phyloP scores from a whole-genome alignment of 2,329 filamentous ascomycete species.

The Penicillium digitatum region DNA sequence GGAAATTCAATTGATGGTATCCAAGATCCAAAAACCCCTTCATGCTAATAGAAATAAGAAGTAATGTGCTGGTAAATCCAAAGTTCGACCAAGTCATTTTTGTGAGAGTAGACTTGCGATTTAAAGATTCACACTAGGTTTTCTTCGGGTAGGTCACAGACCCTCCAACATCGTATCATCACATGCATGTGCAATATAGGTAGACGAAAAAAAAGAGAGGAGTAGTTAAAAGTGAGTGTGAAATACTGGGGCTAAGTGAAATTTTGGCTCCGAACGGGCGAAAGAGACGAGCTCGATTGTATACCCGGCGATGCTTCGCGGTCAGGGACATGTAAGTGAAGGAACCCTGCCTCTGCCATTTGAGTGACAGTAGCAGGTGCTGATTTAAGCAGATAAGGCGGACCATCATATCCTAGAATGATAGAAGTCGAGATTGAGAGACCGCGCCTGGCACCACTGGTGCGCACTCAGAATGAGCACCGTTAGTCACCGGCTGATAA shows the following conservation, averaged over 20 bases:
- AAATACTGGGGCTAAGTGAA: slow-evolving; percentile 12
- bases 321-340: slow-evolving; percentile 13
- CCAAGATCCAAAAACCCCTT: slow-evolving; percentile 15
- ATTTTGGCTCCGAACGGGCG: slow-evolving; percentile 14
- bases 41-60: slow-evolving; percentile 17
- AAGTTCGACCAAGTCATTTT: slow-evolving; percentile 12
- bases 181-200: slow-evolving; percentile 16
- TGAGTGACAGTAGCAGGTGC: slow-evolving; percentile 30
- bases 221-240: slow-evolving; percentile 5
- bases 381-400: slow-evolving; percentile 28
- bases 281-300: slow-evolving; percentile 17
- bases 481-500: slow-evolving; percentile 25
- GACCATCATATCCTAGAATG: slow-evolving; percentile 29
- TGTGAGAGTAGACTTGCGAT: slow-evolving; percentile 11
- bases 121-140: slow-evolving; percentile 1
- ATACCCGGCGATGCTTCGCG: slow-evolving; percentile 30
- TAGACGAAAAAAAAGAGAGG: slow-evolving; percentile 13
- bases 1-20: slow-evolving; percentile 23
- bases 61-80: slow-evolving; percentile 5
- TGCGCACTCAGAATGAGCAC: slow-evolving; percentile 34
- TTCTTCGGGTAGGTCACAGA: background rate
- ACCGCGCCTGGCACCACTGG: slow-evolving; percentile 31
- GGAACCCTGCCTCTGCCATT: slow-evolving; percentile 27
- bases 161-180: slow-evolving; percentile 6
- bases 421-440: slow-evolving; percentile 31